A percentile compares a stretch with the other conserved stretches of the same genome.
phyloP scores from a whole-genome alignment of 805 yeast genomes.

The Suhomyces sp. region DNA sequence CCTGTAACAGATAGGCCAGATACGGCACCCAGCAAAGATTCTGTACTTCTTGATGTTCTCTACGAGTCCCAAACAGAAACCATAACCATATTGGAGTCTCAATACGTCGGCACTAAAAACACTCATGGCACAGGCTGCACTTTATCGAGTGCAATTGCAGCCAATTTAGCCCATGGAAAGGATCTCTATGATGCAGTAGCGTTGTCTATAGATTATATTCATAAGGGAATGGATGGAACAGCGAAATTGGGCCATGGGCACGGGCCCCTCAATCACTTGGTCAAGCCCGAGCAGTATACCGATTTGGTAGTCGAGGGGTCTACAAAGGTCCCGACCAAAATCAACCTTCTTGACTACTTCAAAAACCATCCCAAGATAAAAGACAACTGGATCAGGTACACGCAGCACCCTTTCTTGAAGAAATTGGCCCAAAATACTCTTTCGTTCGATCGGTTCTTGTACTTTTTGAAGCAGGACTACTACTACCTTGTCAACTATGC shows the following conservation, averaged over 20 bases:
- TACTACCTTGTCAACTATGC: constrained; percentile 68
- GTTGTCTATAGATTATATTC: constrained; percentile 62
- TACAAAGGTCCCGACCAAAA: not conserved
- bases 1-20: constrained; percentile 11
- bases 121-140: constrained; percentile 95
- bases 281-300: constrained; percentile 22
- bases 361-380: constrained; percentile 53
- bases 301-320: constrained; percentile 9
- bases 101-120: constrained; percentile 44
- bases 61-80: constrained; percentile 40
- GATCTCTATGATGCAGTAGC: constrained; percentile 49
- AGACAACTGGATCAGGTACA: constrained; percentile 56
- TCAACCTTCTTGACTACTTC: constrained; percentile 42
- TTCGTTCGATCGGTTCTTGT: constrained; percentile 48
- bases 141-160: constrained; percentile 73
- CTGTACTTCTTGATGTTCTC: constrained; percentile 48
- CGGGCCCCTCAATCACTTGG: constrained; percentile 77
- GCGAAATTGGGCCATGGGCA: constrained; percentile 49
- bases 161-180: constrained; percentile 61
- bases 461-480: constrained; percentile 63
- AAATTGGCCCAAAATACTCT: constrained; percentile 52
- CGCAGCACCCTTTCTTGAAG: constrained; percentile 59
- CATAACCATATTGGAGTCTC: constrained; percentile 47
- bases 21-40: not conserved
- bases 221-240: constrained; percentile 51